Evolutionary conservation across 2,329 filamentous ascomycete genomes (phyloP), one percentile per base, ranked within the genome.

Genomic region (Alternaria arbusti): DNA sequence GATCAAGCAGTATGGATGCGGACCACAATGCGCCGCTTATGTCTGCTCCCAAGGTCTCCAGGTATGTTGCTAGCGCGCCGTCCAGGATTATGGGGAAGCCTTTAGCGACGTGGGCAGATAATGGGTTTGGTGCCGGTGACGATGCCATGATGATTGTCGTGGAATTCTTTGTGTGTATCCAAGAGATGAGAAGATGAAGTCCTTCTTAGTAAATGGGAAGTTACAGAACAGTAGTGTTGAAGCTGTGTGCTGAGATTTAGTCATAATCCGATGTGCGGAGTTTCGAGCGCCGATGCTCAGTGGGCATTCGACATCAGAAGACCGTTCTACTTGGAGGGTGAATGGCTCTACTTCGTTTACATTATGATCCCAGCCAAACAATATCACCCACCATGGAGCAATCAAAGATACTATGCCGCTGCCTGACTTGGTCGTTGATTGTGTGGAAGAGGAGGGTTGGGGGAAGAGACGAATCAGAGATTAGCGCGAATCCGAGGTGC

Each of bases 41-140:
- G 61, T 84, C 78, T 59, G 75, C 79, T 44, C 82, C 82, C 15
- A 82, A 77, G 5, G 73, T 73, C 67, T 84, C 83, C 15, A 85
- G 77, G 60, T 84, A 81, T 5, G 83, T 85, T 25, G 83, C 83
- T 6, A 85, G 75, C 6, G 81, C 83, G 30, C 83, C 83, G 61
- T 85, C 83, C 44, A 85, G 70, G 51, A 84, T 69, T 36, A 84
- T 64, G 13, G 75, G 75, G 10, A 68, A 68, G 12, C 64, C 63
- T n/a, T 60, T 52, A 13, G 43, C 15, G 52, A 78, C 73, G 28
- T 71, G 60, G 17, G 61, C 28, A 30, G 26, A 52, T 23, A 44
- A 49, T 43, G 25, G 46, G 15, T n/a, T 51, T 49, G 57, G 54
- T 47, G 44, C 56, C 20, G 10, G 28, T 47, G 49, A 8, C 30